Conservation (phyloP, 1,284 basidiomycete species). For the Trametes versicolor region DNA sequence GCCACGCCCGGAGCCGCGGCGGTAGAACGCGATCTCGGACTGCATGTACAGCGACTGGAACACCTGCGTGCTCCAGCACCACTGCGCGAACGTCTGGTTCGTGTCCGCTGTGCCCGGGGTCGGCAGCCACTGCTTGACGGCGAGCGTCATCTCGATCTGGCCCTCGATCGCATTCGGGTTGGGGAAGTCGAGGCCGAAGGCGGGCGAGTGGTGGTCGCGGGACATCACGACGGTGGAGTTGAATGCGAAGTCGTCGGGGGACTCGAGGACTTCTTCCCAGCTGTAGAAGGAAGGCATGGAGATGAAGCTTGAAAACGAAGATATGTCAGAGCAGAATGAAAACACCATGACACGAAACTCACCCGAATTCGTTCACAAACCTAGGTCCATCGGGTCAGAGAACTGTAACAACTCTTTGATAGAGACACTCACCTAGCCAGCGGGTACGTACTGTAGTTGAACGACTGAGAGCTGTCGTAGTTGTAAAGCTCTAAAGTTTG, state of each 20-base stretch:
- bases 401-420: background rate
- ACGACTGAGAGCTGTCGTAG: constrained; percentile 61
- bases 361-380: constrained; percentile 16
- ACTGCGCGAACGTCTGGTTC: constrained; percentile 68
- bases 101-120: constrained; percentile 54
- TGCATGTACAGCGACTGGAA: constrained; percentile 67
- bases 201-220: constrained; percentile 67
- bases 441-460: constrained; percentile 64
- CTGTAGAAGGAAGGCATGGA: constrained; percentile 72
- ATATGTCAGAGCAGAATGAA: background rate
- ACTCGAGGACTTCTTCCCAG: constrained; percentile 66
- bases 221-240: constrained; percentile 67
- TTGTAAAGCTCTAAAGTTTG: constrained; percentile 55
- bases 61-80: constrained; percentile 68
- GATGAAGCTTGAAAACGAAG: constrained; percentile 51
- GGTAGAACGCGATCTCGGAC: constrained; percentile 69
- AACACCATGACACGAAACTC: background rate
- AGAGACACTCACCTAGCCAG: constrained; percentile 48
- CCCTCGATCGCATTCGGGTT: constrained; percentile 66
- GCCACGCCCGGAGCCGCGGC: constrained; percentile 62
- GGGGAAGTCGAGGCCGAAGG: constrained; percentile 62
- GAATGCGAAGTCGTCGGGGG: constrained; percentile 63
- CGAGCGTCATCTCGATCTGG: constrained; percentile 61
- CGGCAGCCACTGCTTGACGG: constrained; percentile 61
- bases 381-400: background rate